Base-by-base conservation (phyloP, 176 grass and related monocot species). In the Aegilops tauschii region DNA sequence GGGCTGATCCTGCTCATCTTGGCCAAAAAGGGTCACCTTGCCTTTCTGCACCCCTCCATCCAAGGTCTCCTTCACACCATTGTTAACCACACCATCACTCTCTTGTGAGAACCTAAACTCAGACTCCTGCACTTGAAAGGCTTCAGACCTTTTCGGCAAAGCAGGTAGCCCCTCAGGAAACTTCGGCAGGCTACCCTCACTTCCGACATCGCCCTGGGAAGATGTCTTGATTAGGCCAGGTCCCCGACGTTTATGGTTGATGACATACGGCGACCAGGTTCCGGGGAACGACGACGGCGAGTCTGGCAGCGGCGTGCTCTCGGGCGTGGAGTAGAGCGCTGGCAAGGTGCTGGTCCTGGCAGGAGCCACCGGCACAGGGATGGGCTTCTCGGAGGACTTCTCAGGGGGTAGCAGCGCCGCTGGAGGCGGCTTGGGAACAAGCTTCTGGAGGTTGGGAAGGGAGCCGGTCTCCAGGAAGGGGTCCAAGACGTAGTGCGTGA, bases 231-330 rank as follows among this genome's bases (percentile, higher is more conserved):
- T 42, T 17, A 97, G 89, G 10, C 85, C 81, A 58, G 92, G 85
- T 2, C 97, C 97, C 2, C 97, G 90, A 12, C 94, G 84, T 12
- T 98, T 98, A 66, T 98, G 92, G 82, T 94, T 98, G 90, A 98
- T 81, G 30, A 98, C 58, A 39, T 98, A 98, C 0, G 96, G 96
- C 10, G 96, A 98, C 49, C 89, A 86, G 31, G 91, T 88, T 37
- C 89, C 92, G 0, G 92, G 89, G 66, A 92, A 98, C 1, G 88
- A 98, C 5, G 93, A 95, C 10, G 94, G 91, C 39, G 90, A 91
- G 61, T 94, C 96, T 1, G 92, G 94, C 77, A 98, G 86, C 1
- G 90, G 68, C 3, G 90, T 94, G 84, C 65, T 89, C 82, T 91
- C 84, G 1, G 94, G 92, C 37, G 96, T 96, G 37, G 93, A 74